Percentiles rank a stretch among this genome's conserved stretches.
Evolutionary conservation across 169 alveolate species (phyloP).

Genomic region (Eimeria falciformis): DNA sequence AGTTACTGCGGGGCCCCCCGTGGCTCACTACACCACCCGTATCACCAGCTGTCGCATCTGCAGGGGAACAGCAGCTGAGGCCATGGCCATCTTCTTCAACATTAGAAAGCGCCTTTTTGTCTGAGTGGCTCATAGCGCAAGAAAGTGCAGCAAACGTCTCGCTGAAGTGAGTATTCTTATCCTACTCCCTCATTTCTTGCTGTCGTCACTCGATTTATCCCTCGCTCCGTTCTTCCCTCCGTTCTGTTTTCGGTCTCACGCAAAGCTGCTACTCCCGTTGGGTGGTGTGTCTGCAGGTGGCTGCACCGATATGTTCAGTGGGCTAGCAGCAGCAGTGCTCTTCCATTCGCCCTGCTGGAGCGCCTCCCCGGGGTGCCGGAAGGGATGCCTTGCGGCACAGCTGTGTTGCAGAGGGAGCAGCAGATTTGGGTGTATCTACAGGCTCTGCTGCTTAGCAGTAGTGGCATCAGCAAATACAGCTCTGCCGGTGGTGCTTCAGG

Average conservation of each 20-base stretch:
- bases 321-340: constrained; percentile 40
- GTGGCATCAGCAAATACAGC: constrained; percentile 1
- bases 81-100: constrained; percentile 57
- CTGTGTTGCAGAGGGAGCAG: constrained; percentile 63
- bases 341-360: constrained; percentile 54
- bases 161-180: constrained; percentile 1
- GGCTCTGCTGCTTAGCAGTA: constrained; percentile 1
- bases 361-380: constrained; percentile 41
- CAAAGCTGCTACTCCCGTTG: too few relatives aligned
- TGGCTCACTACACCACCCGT: not conserved
- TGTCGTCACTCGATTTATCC: too few relatives aligned
- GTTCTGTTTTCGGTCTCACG: not conserved
- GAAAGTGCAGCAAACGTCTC: not conserved
- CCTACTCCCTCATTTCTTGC: too few relatives aligned
- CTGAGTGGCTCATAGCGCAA: constrained; percentile 17
- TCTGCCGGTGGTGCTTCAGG: not conserved
- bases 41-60: constrained; percentile 21
- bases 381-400: constrained; percentile 55
- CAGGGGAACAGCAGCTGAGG: not conserved
- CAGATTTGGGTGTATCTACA: constrained; percentile 19
- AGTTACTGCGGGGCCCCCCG: constrained; percentile 31
- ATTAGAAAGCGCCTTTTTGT: constrained; percentile 28
- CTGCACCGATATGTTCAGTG: constrained; percentile 9
- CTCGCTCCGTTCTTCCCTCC: not conserved
- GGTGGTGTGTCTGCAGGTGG: constrained; percentile 45